Evolutionary conservation across 805 yeast genomes (phyloP).

Genomic region (Kuraishia floccosa): DNA sequence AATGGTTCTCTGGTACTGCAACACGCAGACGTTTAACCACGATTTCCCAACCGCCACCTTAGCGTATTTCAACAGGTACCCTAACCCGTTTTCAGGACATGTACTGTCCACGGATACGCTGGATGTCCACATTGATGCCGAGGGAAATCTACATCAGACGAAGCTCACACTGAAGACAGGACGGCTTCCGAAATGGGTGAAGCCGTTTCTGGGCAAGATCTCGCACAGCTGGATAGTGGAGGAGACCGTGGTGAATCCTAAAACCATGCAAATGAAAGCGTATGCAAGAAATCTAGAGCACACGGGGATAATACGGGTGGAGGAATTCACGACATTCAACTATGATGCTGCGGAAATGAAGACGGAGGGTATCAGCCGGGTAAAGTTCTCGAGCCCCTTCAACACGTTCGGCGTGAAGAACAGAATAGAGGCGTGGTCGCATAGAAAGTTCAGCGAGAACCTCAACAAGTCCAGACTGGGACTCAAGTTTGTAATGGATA

Average conservation of each 20-base stretch:
- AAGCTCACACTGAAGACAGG: conserved; percentile 72
- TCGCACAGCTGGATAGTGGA: conserved; percentile 78
- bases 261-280: conserved; percentile 38
- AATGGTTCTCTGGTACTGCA: conserved; percentile 58
- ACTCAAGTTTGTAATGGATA: conserved; percentile 65
- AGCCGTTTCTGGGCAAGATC: conserved; percentile 60
- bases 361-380: conserved; percentile 17
- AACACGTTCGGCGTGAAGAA: conserved; percentile 50
- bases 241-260: conserved; percentile 61
- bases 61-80: conserved; percentile 67
- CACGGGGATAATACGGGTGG: conserved; percentile 62
- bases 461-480: conserved; percentile 59
- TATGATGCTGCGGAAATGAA: conserved; percentile 16
- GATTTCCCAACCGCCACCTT: conserved; percentile 64
- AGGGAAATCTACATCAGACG: conserved; percentile 62
- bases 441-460: conserved; percentile 56
- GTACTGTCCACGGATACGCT: conserved; percentile 78
- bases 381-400: conserved; percentile 64
- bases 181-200: conserved; percentile 67
- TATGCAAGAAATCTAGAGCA: conserved; percentile 83
- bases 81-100: conserved; percentile 77
- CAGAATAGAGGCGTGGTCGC: conserved; percentile 77
- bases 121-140: conserved; percentile 40
- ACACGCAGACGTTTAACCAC: conserved; percentile 43
- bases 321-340: conserved; percentile 57